Percentiles rank a stretch among this genome's conserved stretches.
These are phyloP conservation scores for Phytophthora pisi DNA, from an alignment of 352 stramenopile species.

Conservation along the genomic window DNA sequence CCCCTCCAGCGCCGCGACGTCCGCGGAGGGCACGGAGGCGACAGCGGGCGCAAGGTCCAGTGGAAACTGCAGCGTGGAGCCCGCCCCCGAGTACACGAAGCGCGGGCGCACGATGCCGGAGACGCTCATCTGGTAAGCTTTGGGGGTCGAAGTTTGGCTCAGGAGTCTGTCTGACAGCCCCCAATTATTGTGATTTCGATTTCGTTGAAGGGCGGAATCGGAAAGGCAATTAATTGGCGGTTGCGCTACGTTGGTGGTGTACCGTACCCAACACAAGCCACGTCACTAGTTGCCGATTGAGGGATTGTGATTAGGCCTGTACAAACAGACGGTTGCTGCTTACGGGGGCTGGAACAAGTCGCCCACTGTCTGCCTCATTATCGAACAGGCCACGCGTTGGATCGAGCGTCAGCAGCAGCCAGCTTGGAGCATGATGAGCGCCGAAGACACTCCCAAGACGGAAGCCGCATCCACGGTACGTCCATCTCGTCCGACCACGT, in stretches of 20 bases:
- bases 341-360: conserved; percentile 24
- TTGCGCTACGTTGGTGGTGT: background rate
- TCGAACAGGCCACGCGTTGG: conserved; percentile 39
- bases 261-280: conserved; percentile 23
- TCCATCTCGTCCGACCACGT: background rate
- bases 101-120: conserved; percentile 43
- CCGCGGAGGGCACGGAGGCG: conserved; percentile 5
- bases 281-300: conserved; percentile 55
- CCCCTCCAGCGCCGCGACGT: conserved; percentile 3
- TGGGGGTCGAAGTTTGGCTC: conserved; percentile 7
- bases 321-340: conserved; percentile 32
- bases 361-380: conserved; percentile 24
- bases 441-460: conserved; percentile 28
- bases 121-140: conserved; percentile 31
- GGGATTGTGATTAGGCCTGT: conserved; percentile 2
- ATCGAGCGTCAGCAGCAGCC: conserved; percentile 15
- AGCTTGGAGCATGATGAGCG: conserved; percentile 28
- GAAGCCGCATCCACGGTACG: conserved; percentile 33
- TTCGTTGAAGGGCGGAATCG: conserved; percentile 1
- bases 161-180: background rate
- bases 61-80: conserved; percentile 52
- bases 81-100: conserved; percentile 58
- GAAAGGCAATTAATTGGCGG: background rate
- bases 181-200: background rate
- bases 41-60: conserved; percentile 23